Percentiles rank a stretch among this genome's conserved stretches.
phyloP scores from a whole-genome alignment of 495 filamentous ascomycete species.

The Thermothielavioides terrestris region DNA sequence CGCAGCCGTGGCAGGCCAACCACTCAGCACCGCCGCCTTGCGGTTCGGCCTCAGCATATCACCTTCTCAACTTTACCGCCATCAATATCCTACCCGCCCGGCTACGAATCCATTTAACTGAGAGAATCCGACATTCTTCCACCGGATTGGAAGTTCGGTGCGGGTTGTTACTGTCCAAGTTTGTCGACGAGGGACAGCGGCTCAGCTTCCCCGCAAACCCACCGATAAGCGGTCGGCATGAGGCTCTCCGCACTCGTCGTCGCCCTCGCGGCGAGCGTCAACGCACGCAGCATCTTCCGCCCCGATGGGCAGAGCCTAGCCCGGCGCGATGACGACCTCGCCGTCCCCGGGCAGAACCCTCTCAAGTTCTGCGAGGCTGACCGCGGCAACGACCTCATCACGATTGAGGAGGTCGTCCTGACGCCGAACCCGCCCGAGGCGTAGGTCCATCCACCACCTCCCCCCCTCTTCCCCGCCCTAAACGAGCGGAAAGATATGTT shows the following conservation, averaged over 20 bases:
- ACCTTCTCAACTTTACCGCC: not conserved
- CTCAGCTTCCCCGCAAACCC: conserved; percentile 2
- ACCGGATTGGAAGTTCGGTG: no score
- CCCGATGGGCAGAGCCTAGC: conserved; percentile 23
- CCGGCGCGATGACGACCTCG: conserved; percentile 31
- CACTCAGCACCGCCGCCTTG: conserved; percentile 3
- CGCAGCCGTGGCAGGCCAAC: conserved; percentile 9
- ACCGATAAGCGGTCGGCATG: conserved; percentile 24
- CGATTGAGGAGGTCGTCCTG: conserved; percentile 72
- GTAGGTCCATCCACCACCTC: conserved; percentile 46
- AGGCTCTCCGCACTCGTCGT: conserved; percentile 33
- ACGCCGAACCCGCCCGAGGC: conserved; percentile 75
- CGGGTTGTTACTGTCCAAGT: not conserved
- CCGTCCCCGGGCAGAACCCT: conserved; percentile 68
- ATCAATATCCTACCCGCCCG: not conserved
- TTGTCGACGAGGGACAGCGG: not conserved
- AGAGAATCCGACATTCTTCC: no score
- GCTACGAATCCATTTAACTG: no score
- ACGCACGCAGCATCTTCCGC: conserved; percentile 34
- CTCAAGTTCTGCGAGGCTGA: conserved; percentile 63
- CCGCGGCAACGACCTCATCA: conserved; percentile 51
- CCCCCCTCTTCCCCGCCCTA: no score
- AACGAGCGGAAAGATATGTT: no score
- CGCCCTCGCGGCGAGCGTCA: conserved; percentile 32
- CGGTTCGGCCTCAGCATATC: not conserved